phyloP scores from a whole-genome alignment of 1,284 basidiomycete genomes.

The Ceratobasidium sp. region DNA sequence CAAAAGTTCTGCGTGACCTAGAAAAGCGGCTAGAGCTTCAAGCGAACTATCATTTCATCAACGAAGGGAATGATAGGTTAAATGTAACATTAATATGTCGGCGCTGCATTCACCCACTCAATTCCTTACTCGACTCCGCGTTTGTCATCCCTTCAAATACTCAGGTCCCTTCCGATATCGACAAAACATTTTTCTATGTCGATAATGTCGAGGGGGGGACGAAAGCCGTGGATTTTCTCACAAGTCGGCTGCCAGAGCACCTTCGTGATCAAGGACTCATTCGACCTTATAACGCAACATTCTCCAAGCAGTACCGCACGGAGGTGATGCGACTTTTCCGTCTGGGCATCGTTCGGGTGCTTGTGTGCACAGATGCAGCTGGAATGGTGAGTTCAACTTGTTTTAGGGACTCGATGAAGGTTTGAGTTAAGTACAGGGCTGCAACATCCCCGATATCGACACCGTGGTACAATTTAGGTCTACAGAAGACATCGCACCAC shows the following conservation, averaged over 20 bases:
- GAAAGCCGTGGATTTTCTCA: constrained; percentile 10
- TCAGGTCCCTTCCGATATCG: not conserved
- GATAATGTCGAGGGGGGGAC: constrained; percentile 13
- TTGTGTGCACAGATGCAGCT: constrained; percentile 31
- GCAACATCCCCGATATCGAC: constrained; percentile 23
- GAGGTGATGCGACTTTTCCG: constrained; percentile 18
- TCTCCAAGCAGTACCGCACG: not conserved
- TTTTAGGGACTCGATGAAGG: not conserved
- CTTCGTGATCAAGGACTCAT: constrained; percentile 10
- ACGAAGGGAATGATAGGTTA: constrained; percentile 14
- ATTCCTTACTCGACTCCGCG: not conserved
- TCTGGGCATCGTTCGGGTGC: not conserved
- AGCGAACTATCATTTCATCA: constrained; percentile 4
- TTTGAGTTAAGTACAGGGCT: constrained; percentile 5
- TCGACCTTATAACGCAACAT: constrained; percentile 34
- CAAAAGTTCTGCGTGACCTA: constrained; percentile 8
- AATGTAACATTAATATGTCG: constrained; percentile 12
- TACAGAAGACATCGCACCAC: constrained; percentile 2
- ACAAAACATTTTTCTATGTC: constrained; percentile 24
- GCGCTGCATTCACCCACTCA: not conserved
- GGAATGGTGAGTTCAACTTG: constrained; percentile 21
- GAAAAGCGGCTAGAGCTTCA: not conserved
- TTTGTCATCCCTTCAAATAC: constrained; percentile 10
- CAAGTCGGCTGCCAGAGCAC: not conserved
- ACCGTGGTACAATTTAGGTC: constrained; percentile 9